A percentile compares a stretch with the other conserved stretches of the same genome.
Conservation (phyloP, 441 rosid genomes). For the Populus hybrid region DNA sequence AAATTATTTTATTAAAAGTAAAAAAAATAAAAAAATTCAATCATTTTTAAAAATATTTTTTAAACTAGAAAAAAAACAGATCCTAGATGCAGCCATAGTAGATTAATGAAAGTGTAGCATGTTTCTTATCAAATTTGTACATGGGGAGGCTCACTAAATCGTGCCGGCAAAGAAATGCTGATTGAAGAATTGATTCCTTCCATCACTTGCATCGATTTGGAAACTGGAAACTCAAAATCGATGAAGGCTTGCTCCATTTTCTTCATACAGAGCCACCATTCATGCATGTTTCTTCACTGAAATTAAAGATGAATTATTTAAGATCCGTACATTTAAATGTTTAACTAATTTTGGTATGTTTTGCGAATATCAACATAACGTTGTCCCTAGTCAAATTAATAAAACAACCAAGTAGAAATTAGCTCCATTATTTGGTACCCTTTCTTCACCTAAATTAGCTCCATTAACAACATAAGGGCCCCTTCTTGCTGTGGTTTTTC, state of each 20-base stretch:
- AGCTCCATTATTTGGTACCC: not conserved
- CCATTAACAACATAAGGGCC: no score
- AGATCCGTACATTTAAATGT: no score
- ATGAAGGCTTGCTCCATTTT: no score
- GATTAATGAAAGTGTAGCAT: not conserved
- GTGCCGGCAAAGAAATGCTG: not conserved
- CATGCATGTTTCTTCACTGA: not conserved
- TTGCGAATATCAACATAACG: not conserved
- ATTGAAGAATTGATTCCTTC: not conserved
- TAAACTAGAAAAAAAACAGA: no score
- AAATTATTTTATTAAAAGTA: no score
- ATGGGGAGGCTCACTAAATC: not conserved
- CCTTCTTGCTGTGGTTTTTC: no score
- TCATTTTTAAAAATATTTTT: no score
- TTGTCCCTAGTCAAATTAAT: not conserved
- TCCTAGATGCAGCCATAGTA: no score
- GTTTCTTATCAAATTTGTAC: not conserved
- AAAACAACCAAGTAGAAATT: not conserved
- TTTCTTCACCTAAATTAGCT: not conserved
- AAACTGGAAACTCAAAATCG: no score
- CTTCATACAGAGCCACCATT: no score
- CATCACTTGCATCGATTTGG: not conserved
- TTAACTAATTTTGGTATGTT: not conserved
- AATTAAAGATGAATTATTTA: not conserved
- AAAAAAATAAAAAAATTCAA: no score